A percentile compares a stretch with the other conserved stretches of the same genome.
Evolutionary conservation across 2,329 filamentous ascomycete species (phyloP).

Genomic region (Phialophora chinensis): DNA sequence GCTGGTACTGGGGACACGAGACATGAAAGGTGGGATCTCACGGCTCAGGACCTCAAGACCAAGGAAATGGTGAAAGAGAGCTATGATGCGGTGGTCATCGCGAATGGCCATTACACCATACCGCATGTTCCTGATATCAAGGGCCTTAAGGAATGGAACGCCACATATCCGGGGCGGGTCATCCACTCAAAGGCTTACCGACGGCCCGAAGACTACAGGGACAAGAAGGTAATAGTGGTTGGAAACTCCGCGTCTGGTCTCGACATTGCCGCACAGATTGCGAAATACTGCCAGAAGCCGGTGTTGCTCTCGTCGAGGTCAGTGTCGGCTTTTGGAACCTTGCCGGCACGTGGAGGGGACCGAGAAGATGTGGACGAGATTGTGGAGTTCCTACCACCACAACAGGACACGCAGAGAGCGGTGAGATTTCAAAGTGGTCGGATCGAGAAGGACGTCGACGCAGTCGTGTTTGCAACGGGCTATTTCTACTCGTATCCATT

Average conservation of each 20-base stretch:
- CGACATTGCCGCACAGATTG: constrained; percentile 82
- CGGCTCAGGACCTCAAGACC: constrained; percentile 58
- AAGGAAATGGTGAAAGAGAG: constrained; percentile 49
- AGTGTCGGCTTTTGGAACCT: constrained; percentile 47
- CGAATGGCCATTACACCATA: constrained; percentile 75
- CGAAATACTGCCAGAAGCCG: constrained; percentile 61
- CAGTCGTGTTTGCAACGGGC: constrained; percentile 84
- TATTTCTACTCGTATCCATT: constrained; percentile 89
- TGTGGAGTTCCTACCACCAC: constrained; percentile 57
- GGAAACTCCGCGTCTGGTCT: constrained; percentile 84
- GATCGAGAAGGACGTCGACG: constrained; percentile 71
- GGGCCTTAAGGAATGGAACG: constrained; percentile 66
- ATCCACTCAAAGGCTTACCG: constrained; percentile 83
- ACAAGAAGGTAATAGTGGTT: constrained; percentile 79
- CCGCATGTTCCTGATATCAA: constrained; percentile 69
- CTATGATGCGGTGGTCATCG: constrained; percentile 78
- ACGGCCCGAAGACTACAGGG: constrained; percentile 64
- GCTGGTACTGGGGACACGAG: background rate
- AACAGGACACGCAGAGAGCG: constrained; percentile 58
- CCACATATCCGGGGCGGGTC: constrained; percentile 64
- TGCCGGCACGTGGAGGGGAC: constrained; percentile 45
- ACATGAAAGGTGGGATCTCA: constrained; percentile 55
- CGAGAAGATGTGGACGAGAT: constrained; percentile 66
- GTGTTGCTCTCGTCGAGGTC: constrained; percentile 68
- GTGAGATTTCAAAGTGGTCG: constrained; percentile 71